Conservation (phyloP, 2,329 filamentous ascomycete species). For the Diplocarpon mali region DNA sequence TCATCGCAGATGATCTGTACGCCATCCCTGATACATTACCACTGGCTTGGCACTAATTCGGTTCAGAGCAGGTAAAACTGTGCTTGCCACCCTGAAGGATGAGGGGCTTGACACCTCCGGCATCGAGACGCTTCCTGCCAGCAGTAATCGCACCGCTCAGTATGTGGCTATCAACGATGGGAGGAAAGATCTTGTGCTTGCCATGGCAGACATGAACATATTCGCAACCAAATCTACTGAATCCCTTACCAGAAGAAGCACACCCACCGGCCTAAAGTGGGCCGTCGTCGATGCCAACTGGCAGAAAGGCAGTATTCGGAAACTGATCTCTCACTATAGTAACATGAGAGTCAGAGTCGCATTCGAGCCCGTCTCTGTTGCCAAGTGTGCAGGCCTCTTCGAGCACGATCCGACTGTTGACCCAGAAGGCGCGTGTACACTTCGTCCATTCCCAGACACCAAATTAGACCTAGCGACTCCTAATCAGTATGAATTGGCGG, state of each 20-base stretch:
- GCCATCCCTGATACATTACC: constrained; percentile 14
- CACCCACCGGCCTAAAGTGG: constrained; percentile 39
- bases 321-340: constrained; percentile 55
- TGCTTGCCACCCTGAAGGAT: constrained; percentile 53
- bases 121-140: constrained; percentile 31
- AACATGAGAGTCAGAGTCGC: constrained; percentile 48
- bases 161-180: constrained; percentile 84
- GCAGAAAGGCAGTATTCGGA: constrained; percentile 51
- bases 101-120: constrained; percentile 54
- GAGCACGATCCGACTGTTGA: constrained; percentile 18
- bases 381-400: constrained; percentile 65
- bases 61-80: constrained; percentile 58
- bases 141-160: constrained; percentile 59
- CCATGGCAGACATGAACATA: constrained; percentile 82
- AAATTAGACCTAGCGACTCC: constrained; percentile 69
- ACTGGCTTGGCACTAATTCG: not conserved
- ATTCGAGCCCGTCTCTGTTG: constrained; percentile 81
- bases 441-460: constrained; percentile 45
- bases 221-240: constrained; percentile 40
- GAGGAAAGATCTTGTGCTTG: constrained; percentile 74
- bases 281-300: constrained; percentile 85
- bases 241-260: not conserved
- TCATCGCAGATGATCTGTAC: constrained; percentile 68
- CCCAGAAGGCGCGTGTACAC: not conserved
- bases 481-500: constrained; percentile 68